phyloP scores from a whole-genome alignment of 2,329 filamentous ascomycete species.

The Endoconidiophora laricicola region DNA sequence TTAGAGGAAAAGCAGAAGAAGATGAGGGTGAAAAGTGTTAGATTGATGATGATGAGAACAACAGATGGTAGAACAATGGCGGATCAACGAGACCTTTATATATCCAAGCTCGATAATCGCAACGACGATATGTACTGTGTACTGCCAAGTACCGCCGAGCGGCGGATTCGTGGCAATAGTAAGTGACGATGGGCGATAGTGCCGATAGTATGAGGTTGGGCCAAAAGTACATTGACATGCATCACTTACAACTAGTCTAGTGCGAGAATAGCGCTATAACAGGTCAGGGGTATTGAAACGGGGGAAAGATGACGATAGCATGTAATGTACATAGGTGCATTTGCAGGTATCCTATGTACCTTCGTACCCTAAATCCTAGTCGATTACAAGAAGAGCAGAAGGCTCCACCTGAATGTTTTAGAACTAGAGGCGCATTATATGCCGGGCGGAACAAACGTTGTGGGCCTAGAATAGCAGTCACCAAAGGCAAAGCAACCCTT shows the following conservation, averaged over 20 bases:
- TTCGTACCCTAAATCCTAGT: too few relatives aligned
- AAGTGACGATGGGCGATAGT: conserved; percentile 1
- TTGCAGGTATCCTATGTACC: too few relatives aligned
- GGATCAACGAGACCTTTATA: conserved; percentile 7
- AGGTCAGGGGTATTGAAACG: too few relatives aligned
- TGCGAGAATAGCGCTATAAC: too few relatives aligned
- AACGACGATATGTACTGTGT: not conserved
- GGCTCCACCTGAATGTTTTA: too few relatives aligned
- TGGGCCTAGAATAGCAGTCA: too few relatives aligned
- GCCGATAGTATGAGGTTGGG: not conserved
- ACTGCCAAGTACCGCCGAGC: conserved; percentile 5
- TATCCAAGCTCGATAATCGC: not conserved
- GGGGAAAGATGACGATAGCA: too few relatives aligned
- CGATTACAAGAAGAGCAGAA: too few relatives aligned
- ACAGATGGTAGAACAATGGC: not conserved
- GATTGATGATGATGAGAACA: not conserved
- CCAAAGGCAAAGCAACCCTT: too few relatives aligned
- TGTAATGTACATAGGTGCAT: too few relatives aligned
- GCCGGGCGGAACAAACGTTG: too few relatives aligned
- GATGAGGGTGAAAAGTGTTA: not conserved
- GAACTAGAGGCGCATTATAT: too few relatives aligned
- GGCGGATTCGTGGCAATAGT: not conserved
- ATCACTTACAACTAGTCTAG: not conserved
- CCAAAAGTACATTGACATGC: conserved; percentile 3
- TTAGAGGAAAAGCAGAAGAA: conserved; percentile 1